Percentiles rank a stretch among this genome's conserved stretches.
phyloP scores from a whole-genome alignment of 768 basidiomycete genomes.

The Crassisporium funariophilum region DNA sequence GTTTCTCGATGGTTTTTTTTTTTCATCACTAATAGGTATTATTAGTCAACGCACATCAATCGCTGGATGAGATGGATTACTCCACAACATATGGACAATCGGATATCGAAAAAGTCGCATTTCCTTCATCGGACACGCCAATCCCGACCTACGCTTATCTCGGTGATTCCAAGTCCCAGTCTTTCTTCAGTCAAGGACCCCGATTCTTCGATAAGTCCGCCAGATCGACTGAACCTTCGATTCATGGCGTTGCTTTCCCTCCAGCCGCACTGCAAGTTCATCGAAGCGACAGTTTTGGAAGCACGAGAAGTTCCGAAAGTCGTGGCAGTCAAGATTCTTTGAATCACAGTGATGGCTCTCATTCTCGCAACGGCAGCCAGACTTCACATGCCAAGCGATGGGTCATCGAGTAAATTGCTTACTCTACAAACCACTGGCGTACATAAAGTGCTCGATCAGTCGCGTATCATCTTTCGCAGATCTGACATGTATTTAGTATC shows the following conservation, averaged over 20 bases:
- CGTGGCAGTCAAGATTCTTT: slow-evolving; percentile 34
- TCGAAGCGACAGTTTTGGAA: slow-evolving; percentile 36
- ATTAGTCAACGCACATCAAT: slow-evolving; percentile 58
- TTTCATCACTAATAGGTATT: slow-evolving; percentile 6
- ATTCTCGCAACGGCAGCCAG: slow-evolving; percentile 35
- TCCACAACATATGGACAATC: slow-evolving; percentile 35
- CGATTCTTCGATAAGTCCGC: slow-evolving; percentile 47
- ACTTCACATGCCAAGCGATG: slow-evolving; percentile 41
- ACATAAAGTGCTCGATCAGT: slow-evolving; percentile 3
- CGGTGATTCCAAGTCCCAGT: slow-evolving; percentile 30
- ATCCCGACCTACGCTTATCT: slow-evolving; percentile 56
- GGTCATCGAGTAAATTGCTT: slow-evolving; percentile 61
- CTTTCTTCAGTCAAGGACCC: slow-evolving; percentile 39
- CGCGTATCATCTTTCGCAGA: slow-evolving; percentile 9
- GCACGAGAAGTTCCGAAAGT: slow-evolving; percentile 43
- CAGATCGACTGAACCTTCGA: slow-evolving; percentile 43
- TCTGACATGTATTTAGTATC: slow-evolving; percentile 16
- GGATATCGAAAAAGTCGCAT: slow-evolving; percentile 61
- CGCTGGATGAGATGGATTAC: slow-evolving; percentile 33
- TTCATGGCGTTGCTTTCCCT: slow-evolving; percentile 31
- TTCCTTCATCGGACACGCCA: slow-evolving; percentile 54
- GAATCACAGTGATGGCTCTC: slow-evolving; percentile 25
- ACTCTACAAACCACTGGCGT: slow-evolving; percentile 7
- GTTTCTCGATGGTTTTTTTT: slow-evolving; percentile 26
- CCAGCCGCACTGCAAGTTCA: slow-evolving; percentile 36